Evolutionary conservation across 371 early-diverging fungal species (phyloP).

Genomic region (Nematocida parisii): DNA sequence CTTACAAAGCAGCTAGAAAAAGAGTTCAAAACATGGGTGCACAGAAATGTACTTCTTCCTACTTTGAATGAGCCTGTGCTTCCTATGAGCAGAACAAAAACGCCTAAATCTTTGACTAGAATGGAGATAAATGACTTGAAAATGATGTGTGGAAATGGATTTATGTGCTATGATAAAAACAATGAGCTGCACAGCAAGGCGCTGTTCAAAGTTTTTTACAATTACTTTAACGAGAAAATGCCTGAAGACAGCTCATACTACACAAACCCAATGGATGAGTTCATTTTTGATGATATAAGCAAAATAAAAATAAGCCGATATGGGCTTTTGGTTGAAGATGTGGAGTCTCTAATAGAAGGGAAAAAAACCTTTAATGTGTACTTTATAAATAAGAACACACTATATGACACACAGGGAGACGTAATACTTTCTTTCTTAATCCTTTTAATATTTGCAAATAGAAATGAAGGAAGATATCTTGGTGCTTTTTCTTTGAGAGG

Average conservation of each 20-base stretch:
- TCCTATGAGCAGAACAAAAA: neutral
- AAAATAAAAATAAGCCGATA: conserved; percentile 43
- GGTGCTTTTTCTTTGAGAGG: conserved; percentile 40
- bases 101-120: neutral
- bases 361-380: conserved; percentile 54
- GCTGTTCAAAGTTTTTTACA: conserved; percentile 48
- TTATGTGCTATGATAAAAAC: conserved; percentile 56
- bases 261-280: conserved; percentile 58
- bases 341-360: conserved; percentile 50
- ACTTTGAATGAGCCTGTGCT: neutral
- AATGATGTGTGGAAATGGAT: conserved; percentile 37
- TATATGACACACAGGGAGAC: conserved; percentile 55
- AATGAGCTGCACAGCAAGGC: conserved; percentile 37
- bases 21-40: conserved; percentile 41
- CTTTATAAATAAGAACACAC: conserved; percentile 47
- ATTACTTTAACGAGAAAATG: conserved; percentile 46
- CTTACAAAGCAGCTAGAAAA: conserved; percentile 50
- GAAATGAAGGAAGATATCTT: conserved; percentile 26
- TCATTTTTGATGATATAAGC: conserved; percentile 47
- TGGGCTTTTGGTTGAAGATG: conserved; percentile 54
- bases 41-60: conserved; percentile 17
- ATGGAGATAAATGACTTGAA: conserved; percentile 36
- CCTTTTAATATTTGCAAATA: conserved; percentile 40
- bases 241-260: conserved; percentile 42
- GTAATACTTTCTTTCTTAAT: conserved; percentile 47